Percentiles rank a stretch among this genome's conserved stretches.
phyloP scores from a whole-genome alignment of 2,329 filamentous ascomycete species.

The Colletotrichum eleusines region DNA sequence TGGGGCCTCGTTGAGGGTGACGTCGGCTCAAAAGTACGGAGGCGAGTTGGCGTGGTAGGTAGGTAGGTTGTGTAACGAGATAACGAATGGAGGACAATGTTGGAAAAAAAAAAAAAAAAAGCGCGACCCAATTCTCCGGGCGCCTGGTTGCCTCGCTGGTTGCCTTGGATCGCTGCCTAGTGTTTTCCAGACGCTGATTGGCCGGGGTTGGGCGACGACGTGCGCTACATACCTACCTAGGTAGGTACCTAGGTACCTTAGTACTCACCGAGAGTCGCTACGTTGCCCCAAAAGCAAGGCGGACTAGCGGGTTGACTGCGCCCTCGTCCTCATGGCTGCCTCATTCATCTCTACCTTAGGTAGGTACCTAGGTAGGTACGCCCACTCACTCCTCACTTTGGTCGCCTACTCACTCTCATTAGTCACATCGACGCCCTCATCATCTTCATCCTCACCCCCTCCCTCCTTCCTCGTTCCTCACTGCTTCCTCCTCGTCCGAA shows the following conservation, averaged over 20 bases:
- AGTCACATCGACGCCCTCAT: slow-evolving; percentile 1
- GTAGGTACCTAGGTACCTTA: no score
- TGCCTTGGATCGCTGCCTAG: slow-evolving; percentile 19
- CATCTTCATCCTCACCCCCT: slow-evolving; percentile 3
- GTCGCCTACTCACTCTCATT: neutral
- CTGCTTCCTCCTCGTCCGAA: slow-evolving; percentile 7
- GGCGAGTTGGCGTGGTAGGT: neutral
- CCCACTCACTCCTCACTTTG: neutral
- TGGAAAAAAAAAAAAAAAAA: slow-evolving; percentile 8
- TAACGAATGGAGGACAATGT: neutral
- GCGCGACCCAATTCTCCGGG: slow-evolving; percentile 10
- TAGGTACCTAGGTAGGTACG: neutral
- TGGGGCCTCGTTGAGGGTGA: neutral
- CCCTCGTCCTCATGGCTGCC: slow-evolving; percentile 16
- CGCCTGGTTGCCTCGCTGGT: slow-evolving; percentile 10
- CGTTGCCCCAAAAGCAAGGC: slow-evolving; percentile 29
- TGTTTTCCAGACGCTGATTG: neutral
- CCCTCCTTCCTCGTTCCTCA: slow-evolving; percentile 12
- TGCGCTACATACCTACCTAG: neutral
- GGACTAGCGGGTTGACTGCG: slow-evolving; percentile 19
- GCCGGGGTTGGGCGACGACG: neutral
- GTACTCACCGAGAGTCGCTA: slow-evolving; percentile 20
- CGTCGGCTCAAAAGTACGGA: neutral
- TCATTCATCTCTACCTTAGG: slow-evolving; percentile 3
- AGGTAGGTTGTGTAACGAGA: neutral